Base-by-base conservation (phyloP, 2,329 filamentous ascomycete species). In the Penicillium sp. region DNA sequence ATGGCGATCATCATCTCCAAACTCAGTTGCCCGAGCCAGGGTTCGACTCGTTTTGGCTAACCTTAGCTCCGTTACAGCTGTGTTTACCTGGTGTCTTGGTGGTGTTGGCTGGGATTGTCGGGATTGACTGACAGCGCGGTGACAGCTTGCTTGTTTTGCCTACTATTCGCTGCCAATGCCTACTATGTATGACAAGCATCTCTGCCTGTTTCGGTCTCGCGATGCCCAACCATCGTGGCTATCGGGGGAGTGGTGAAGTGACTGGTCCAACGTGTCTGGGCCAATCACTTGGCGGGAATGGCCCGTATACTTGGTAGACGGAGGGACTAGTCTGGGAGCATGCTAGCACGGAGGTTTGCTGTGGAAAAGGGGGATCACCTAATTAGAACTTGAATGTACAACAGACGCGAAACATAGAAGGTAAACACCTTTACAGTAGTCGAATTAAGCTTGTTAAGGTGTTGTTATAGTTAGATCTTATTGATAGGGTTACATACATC, bases 1-100 rank as follows among this genome's bases (percentile, higher is more conserved):
- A 59, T 45, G 61, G 55, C 50, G 68, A 67, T 70, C 67, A 70
- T 70, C 63, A 69, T 56, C 61, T 65, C 35, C 45, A 56, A 56
- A 59, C 40, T 56, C 35, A 50, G 60, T 57, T 59, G 7, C 26
- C 24, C 24, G 51, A 59, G 53, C 65, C 63, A 64, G 42, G 64
- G 62, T 56, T 64, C 49, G 7, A 24, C 19, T 13, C 15, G 10
- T 28, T 17, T 26, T 28, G 10, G 19, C 12, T 37, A 17, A 37
- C 35, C 35, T 15, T 13, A 37, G 35, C 49, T 22, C 13, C 49
- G 28, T 42, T 40, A 9, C 12, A 12, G 51, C n/a, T 53, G n/a
- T n/a, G n/a, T n/a, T 22, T 37, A 37, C 35, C 13, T 13, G 17
- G 22, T 26, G 13, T 26, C 22, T 17, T 15, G 40, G 17, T 10